A percentile compares a stretch with the other conserved stretches of the same genome.
phyloP scores from a whole-genome alignment of 352 stramenopile species.

The Plasmopara muralis region DNA sequence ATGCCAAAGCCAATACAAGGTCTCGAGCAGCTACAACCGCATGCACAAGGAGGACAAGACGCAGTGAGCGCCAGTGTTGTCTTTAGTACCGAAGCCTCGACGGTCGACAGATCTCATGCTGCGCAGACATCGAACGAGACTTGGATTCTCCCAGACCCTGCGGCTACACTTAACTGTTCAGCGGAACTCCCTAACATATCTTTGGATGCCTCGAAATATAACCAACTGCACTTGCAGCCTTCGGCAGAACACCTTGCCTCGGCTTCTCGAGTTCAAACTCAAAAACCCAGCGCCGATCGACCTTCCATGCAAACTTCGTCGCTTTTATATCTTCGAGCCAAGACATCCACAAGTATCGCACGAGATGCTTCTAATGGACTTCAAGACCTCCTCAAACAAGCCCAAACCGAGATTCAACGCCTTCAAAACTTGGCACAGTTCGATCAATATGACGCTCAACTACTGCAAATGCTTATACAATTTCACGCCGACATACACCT shows the following conservation, averaged over 20 bases:
- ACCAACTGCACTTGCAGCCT: conserved; percentile 5
- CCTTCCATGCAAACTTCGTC: conserved; percentile 4
- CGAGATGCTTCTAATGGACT: conserved; percentile 3
- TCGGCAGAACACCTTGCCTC: conserved; percentile 10
- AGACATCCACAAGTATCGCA: neutral
- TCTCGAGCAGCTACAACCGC: neutral
- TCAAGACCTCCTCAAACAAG: conserved; percentile 8
- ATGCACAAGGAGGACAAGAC: conserved; percentile 6
- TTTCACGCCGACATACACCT: conserved; percentile 28
- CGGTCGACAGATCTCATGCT: conserved; percentile 1
- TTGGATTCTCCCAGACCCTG: conserved; percentile 8
- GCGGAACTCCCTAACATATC: neutral
- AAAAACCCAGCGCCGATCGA: conserved; percentile 1
- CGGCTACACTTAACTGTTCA: neutral
- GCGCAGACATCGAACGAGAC: conserved; percentile 6
- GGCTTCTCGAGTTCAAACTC: conserved; percentile 6
- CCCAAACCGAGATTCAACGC: conserved; percentile 27
- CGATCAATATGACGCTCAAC: conserved; percentile 26
- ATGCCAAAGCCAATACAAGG: conserved; percentile 9
- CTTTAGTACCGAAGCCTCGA: conserved; percentile 4
- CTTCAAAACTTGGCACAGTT: conserved; percentile 9
- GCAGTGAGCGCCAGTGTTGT: conserved; percentile 9
- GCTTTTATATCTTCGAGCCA: conserved; percentile 4
- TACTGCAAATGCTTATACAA: conserved; percentile 30
- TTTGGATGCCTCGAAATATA: neutral